Evolutionary conservation across 768 basidiomycete species (phyloP), one percentile per base, ranked within the genome.

Genomic region (Pleurotus pulmonarius): DNA sequence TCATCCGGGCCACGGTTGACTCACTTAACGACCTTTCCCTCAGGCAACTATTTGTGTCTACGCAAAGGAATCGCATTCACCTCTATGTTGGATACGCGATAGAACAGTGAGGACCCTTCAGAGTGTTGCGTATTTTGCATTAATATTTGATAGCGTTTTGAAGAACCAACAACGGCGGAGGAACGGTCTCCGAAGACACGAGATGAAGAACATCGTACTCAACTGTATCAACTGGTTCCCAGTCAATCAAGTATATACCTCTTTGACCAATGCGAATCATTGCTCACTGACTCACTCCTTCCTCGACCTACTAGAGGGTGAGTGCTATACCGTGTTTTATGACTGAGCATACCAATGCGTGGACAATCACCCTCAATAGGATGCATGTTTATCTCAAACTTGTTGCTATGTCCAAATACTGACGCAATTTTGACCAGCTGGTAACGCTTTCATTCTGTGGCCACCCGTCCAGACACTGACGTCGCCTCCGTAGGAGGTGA

Each of bases 181-280:
- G 18, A 39, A 22, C n/a, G 18, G 20, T 3, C 38, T 41, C 3
- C 51, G 51, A 22, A 39, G 51, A 7, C 51, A 53, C 18, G 51
- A 53, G 24, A 53, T 53, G 51, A 53, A 53, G 38, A 39, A 53
- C 15, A 53, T 53, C 12, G 51, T 53, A 6, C 5, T 39, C 16
- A 53, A 53, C 15, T 53, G 51, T 24, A 53, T 53, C 37, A 53
- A 39, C n/a, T 53, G 51, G 51, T 53, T 53, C 38, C 51, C 51
- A 15, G 20, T 53, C 8, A 37, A 53, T 41, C 51, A 40, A 20
- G 51, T 43, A 25, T 22, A 2, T 44, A n/a, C n/a, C n/a, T n/a
- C n/a, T n/a, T n/a, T n/a, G n/a, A n/a, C n/a, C n/a, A n/a, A n/a
- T n/a, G n/a, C n/a, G n/a, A n/a, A n/a, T n/a, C n/a, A n/a, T n/a